Evolutionary conservation across 352 stramenopile genomes (phyloP).

Genomic region (Phytophthora sojae): DNA sequence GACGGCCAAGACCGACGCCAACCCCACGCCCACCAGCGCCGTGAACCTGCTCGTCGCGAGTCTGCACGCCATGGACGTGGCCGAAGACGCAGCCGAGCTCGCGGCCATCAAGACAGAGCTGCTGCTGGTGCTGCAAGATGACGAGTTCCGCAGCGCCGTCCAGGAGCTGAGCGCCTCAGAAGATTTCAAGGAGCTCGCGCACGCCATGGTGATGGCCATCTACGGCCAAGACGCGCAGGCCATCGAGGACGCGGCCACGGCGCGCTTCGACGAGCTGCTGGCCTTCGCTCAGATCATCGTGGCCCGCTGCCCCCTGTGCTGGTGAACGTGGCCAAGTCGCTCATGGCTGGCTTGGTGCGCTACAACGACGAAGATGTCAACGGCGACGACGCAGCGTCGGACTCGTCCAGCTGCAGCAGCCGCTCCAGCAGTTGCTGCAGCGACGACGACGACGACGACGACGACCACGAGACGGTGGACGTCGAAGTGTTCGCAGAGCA

Average conservation of each 20-base stretch:
- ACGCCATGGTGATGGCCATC: slow-evolving; percentile 33
- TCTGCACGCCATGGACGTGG: slow-evolving; percentile 45
- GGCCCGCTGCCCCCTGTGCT: slow-evolving; percentile 36
- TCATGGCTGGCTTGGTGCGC: slow-evolving; percentile 30
- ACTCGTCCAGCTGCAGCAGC: slow-evolving; percentile 9
- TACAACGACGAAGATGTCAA: slow-evolving; percentile 40
- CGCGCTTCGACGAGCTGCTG: slow-evolving; percentile 39
- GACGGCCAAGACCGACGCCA: slow-evolving; percentile 39
- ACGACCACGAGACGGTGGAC: slow-evolving; percentile 16
- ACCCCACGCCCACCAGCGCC: slow-evolving; percentile 38
- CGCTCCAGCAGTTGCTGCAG: slow-evolving; percentile 11
- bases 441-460: background rate
- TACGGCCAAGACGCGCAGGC: slow-evolving; percentile 33
- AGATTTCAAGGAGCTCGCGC: slow-evolving; percentile 41
- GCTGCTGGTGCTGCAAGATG: slow-evolving; percentile 37
- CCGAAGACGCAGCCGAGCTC: slow-evolving; percentile 39
- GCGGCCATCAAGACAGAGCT: slow-evolving; percentile 51
- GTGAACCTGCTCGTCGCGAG: slow-evolving; percentile 40
- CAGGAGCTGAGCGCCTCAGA: slow-evolving; percentile 37
- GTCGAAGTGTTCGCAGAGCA: slow-evolving; percentile 21
- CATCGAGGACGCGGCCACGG: slow-evolving; percentile 36
- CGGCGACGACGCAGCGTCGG: slow-evolving; percentile 14
- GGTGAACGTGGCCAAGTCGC: slow-evolving; percentile 47
- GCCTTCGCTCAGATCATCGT: slow-evolving; percentile 46
- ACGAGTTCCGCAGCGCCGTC: slow-evolving; percentile 31